Evolutionary conservation across 305 asterid genomes (phyloP), one percentile per base, ranked within the genome.

Genomic region (Solanum chacoense): DNA sequence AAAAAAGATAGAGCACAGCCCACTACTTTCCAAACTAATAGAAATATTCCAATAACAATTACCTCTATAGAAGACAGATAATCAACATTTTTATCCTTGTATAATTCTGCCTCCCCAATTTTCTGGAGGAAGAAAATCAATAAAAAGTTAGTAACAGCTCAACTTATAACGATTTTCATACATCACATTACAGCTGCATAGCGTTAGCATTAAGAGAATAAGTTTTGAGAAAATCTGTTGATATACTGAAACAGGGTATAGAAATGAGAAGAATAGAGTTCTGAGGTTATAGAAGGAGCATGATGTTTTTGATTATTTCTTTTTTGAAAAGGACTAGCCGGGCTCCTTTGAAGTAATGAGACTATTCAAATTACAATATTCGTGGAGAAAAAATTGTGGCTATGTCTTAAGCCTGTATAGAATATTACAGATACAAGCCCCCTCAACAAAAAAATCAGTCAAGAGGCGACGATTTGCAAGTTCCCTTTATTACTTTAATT

Each of bases 1-100:
- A 14, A 72, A 73, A 22, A 73, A 37, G 69, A 89, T 81, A 84
- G 31, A 80, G 34, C 75, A 76, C 63, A 24, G 6, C 69, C 11
- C 34, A 24, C 11, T 86, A 84, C n/a, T 50, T 32, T 36, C 88
- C 28, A 75, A 81, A 35, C 26, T 34, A 89, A 18, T 18, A 63
- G 10, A 40, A 14, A 5, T 59, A 37, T 55, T 67, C 73, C 84
- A 86, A 67, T 26, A 85, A 1, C 65, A 7, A 45, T 88, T 91
- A 97, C 99, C 96, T 97, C 99, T 87, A 97, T 93, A 11, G 99
- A 97, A 87, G 99, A 97, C 90, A 97, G 97, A 94, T 94, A 97
- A 94, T 97, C 98, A 28, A 96, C 94, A 91, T 97, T 98, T 88
- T 96, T 95, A 87, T 93, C 99, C 89, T 94, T 95, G 85, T 84